Evolutionary conservation across 495 filamentous ascomycete genomes (phyloP), one percentile per base, ranked within the genome.

Genomic region (Bombardia bombarda): DNA sequence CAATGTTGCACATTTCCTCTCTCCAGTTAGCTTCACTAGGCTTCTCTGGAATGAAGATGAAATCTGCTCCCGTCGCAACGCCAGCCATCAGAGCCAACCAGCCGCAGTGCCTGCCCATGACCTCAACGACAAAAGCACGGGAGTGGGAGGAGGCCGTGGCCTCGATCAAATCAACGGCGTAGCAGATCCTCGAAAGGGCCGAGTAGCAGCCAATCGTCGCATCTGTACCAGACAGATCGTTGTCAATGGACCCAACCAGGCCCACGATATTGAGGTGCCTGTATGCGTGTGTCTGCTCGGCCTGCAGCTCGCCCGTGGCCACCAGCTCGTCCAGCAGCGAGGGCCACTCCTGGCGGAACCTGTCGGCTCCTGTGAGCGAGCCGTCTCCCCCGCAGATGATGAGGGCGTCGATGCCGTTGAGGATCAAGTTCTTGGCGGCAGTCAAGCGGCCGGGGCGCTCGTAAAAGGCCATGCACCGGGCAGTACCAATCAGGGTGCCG

Each of bases 81-180:
- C 89, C 92, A 10, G 93, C 84, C 89, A 96, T 96, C 34, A 99
- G 70, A 32, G 92, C 93, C 38, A 99, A 70, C 93, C 93, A 99
- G 31, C 93, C 93, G 56, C 93, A 99, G 66, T 97, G 90, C 43
- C 93, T 78, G n/a, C 93, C 93, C 93, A 99, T 99, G 36, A 97
- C 93, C 61, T 97, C 93, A 52, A 99, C 83, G 22, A 99, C 90
- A 62, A 99, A 99, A 30, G 93, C 93, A 51, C 93, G 73, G 43
- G 95, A 94, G 66, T 97, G 93, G n/a, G 87, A 95, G 28, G 81
- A 87, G 6, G 93, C 93, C 2, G 93, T 99, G 24, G 92, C 88
- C 62, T 97, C 95, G 49, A 99, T 95, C 61, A 84, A 87, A 65
- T 99, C 93, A 19, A 99, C 83, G 37, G 87, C 82, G 57, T 95